Base-by-base conservation (phyloP, 202 grass and related monocot genomes). In the Carex sylvatica region DNA sequence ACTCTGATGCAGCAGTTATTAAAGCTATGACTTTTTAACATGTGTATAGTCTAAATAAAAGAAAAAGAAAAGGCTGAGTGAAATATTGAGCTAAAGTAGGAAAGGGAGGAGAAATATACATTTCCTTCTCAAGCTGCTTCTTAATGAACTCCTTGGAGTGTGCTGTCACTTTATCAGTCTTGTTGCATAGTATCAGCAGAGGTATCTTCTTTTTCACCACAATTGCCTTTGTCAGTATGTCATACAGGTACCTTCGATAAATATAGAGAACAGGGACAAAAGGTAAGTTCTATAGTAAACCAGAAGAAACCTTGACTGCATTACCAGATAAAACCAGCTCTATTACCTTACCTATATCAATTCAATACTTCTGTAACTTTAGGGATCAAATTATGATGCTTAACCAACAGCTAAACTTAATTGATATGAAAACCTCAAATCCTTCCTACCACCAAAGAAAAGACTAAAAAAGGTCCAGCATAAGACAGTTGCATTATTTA, bases 121-220 rank as follows among this genome's bases (percentile, higher is more conserved):
- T 87, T 93, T 98, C 95, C 74, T 98, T 98, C 85, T 98, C 95
- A 69, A 98, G 85, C 61, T 98, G 95, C 65, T 98, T 98, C 86
- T 78, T 94, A 54, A 98, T 98, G 81, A 98, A 98, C 80, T 98
- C 95, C 86, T 95, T 95, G 6, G 95, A 93, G 71, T 98, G 95
- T 82, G 95, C 92, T 49, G 91, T 98, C 90, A 98, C 92, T 88
- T 95, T 98, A 88, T 98, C 92, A 70, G 89, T 91, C 85, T 95
- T 98, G 84, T 98, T 98, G 85, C 92, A 98, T 70, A 98, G 82
- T 87, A 98, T 91, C 80, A 98, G 83, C 60, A 98, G 56, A 66
- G 92, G 92, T 31, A 89, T 70, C 89, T 53, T 93, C 82, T 89
- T 92, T 86, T 93, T 98, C 80, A 90, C 92, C 75, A 93, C 54